These are phyloP conservation scores for Thalassiosira mediterranea DNA, from an alignment of 352 stramenopile species.

Conservation along the genomic window DNA sequence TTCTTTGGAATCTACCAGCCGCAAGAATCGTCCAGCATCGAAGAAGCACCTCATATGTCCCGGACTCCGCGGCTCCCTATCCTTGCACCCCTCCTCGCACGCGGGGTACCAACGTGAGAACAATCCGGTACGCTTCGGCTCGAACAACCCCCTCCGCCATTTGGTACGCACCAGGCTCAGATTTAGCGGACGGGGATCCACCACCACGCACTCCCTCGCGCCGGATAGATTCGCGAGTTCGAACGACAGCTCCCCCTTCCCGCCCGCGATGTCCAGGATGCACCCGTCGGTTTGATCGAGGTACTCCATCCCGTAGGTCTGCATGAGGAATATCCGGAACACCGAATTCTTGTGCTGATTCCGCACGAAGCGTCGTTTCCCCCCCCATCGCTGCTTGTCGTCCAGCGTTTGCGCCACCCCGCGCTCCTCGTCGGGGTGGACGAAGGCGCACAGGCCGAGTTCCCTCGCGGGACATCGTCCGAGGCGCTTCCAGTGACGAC, in stretches of 20 bases:
- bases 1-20: slow-evolving; percentile 20
- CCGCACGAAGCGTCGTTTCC: slow-evolving; percentile 24
- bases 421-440: slow-evolving; percentile 6
- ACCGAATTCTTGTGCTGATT: slow-evolving; percentile 54
- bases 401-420: slow-evolving; percentile 8
- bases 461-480: slow-evolving; percentile 35
- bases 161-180: slow-evolving; percentile 30
- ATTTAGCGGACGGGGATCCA: slow-evolving; percentile 48
- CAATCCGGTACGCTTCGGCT: slow-evolving; percentile 35
- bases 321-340: slow-evolving; percentile 53
- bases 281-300: slow-evolving; percentile 16
- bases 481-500: slow-evolving; percentile 43
- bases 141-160: slow-evolving; percentile 48
- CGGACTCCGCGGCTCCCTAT: slow-evolving; percentile 24
- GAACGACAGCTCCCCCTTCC: slow-evolving; percentile 46
- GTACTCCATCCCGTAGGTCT: slow-evolving; percentile 49
- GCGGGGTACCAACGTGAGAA: slow-evolving; percentile 49
- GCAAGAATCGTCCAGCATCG: slow-evolving; percentile 14
- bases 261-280: slow-evolving; percentile 40
- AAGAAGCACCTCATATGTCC: slow-evolving; percentile 38
- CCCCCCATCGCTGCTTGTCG: slow-evolving; percentile 37
- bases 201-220: slow-evolving; percentile 29
- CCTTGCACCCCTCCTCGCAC: slow-evolving; percentile 37
- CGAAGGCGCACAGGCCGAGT: slow-evolving; percentile 37
- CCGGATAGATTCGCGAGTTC: slow-evolving; percentile 52